Evolutionary conservation across 306 rosid genomes (phyloP).

Genomic region (Trifolium repens): DNA sequence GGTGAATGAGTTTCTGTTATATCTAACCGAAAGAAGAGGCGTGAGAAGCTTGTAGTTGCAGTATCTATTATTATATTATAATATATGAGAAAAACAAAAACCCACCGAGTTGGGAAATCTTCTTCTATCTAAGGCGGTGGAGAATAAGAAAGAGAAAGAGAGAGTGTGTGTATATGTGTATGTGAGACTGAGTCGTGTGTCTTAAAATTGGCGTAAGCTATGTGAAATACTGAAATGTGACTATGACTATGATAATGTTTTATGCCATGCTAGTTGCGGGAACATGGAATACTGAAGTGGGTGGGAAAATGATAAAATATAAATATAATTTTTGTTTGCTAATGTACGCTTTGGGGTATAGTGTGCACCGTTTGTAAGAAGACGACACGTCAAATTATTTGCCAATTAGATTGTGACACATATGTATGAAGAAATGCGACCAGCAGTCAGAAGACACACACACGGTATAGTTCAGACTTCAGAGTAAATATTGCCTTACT

Average conservation of each 20-base stretch:
- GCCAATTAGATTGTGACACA: slow-evolving; percentile 35
- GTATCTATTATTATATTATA: background rate
- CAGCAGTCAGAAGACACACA: background rate
- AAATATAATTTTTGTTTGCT: background rate
- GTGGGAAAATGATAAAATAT: slow-evolving; percentile 35
- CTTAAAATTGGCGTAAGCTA: background rate
- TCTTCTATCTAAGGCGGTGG: slow-evolving; percentile 40
- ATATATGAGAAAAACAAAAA: background rate
- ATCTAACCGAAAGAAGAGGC: slow-evolving; percentile 7
- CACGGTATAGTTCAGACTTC: slow-evolving; percentile 1
- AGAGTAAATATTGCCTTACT: background rate
- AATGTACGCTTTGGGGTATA: background rate
- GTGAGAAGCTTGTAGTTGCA: background rate
- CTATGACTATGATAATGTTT: too few relatives aligned
- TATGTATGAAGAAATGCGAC: background rate
- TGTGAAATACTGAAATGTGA: background rate
- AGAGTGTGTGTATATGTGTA: background rate
- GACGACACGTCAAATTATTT: slow-evolving; percentile 41
- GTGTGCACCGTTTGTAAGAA: slow-evolving; percentile 15
- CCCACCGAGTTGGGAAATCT: slow-evolving; percentile 5
- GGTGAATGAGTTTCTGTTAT: background rate
- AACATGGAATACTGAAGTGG: slow-evolving; percentile 33
- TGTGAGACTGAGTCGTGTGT: slow-evolving; percentile 1
- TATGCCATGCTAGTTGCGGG: slow-evolving; percentile 12
- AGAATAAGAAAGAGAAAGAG: background rate